Conservation (phyloP, 2,329 filamentous ascomycete genomes). For the Kalmusia sp. region DNA sequence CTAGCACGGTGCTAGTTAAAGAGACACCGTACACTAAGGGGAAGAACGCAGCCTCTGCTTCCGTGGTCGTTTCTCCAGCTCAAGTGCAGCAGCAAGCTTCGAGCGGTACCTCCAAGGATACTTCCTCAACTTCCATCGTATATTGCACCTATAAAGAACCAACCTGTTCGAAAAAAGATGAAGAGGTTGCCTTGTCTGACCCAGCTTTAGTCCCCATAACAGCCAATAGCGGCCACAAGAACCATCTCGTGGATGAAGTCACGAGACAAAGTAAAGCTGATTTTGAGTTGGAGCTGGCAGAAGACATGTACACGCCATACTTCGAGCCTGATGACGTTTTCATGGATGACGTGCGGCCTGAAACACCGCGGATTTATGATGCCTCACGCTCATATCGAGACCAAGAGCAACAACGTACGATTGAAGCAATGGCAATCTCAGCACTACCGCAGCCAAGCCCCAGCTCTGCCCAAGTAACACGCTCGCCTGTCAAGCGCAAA, state of each 20-base stretch:
- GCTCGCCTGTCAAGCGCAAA: constrained; percentile 29
- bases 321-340: constrained; percentile 1
- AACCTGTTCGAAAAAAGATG: constrained; percentile 3
- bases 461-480: neutral
- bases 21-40: constrained; percentile 37
- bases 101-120: constrained; percentile 22
- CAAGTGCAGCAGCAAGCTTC: constrained; percentile 18
- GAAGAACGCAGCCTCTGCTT: constrained; percentile 12
- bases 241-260: too few species aligned
- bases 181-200: neutral
- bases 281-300: neutral
- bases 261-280: neutral
- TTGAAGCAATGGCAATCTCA: neutral
- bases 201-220: neutral
- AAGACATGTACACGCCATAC: neutral
- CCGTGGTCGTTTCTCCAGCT: neutral
- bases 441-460: neutral
- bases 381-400: neutral
- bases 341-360: constrained; percentile 8
- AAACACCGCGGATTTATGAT: neutral
- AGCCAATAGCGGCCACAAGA: neutral
- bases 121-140: constrained; percentile 34
- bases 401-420: neutral
- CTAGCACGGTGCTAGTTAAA: constrained; percentile 33
- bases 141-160: constrained; percentile 32